Conservation (phyloP, 2,329 filamentous ascomycete species). For the Fusarium subtropicale region DNA sequence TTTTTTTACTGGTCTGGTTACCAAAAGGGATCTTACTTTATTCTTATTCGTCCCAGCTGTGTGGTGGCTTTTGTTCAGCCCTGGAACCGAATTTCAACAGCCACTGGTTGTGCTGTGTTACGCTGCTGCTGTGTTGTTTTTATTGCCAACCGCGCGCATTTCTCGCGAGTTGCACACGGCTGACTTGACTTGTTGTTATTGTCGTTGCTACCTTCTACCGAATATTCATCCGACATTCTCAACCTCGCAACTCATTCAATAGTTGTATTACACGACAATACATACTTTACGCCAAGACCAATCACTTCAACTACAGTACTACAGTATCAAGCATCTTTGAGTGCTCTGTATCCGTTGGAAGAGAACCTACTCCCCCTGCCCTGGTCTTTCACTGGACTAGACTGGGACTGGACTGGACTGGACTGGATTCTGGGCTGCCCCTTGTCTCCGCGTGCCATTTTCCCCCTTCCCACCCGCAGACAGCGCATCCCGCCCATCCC, state of each 20-base stretch:
- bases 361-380: conserved; percentile 7
- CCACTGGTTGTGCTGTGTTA: conserved; percentile 28
- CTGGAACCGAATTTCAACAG: conserved; percentile 12
- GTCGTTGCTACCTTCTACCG: background rate
- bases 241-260: conserved; percentile 1
- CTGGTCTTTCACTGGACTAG: conserved; percentile 24
- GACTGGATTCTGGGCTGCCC: conserved; percentile 32
- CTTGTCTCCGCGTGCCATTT: conserved; percentile 39
- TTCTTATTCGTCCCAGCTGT: conserved; percentile 19
- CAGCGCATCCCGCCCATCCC: conserved; percentile 33
- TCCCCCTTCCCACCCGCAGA: conserved; percentile 38
- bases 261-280: conserved; percentile 27
- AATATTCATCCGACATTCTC: background rate
- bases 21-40: conserved; percentile 4
- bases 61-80: conserved; percentile 20
- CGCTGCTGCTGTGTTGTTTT: conserved; percentile 18
- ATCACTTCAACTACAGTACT: conserved; percentile 7
- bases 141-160: conserved; percentile 31
- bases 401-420: conserved; percentile 23
- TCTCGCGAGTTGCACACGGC: conserved; percentile 11
- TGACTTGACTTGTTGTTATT: conserved; percentile 6
- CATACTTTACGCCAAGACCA: background rate
- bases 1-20: conserved; percentile 32
- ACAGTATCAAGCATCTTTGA: conserved; percentile 6
- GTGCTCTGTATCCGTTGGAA: conserved; percentile 13